phyloP scores from a whole-genome alignment of 176 grass and related monocot genomes.

The Eleusine indica region DNA sequence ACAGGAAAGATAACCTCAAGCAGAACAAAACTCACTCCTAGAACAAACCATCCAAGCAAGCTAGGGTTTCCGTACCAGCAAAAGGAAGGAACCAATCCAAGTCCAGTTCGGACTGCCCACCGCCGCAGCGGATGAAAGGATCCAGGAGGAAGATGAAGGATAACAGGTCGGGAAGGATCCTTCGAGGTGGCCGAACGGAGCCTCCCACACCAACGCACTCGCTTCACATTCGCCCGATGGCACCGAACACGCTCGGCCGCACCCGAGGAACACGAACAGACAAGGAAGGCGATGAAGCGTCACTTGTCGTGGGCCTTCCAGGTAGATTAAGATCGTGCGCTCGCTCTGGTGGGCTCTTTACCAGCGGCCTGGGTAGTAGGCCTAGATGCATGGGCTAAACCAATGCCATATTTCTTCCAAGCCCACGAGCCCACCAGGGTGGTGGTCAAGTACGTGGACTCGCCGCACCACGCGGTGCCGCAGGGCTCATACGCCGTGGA shows the following conservation, averaged over 20 bases:
- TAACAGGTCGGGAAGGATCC: neutral
- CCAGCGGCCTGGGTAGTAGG: no score
- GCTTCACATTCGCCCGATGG: neutral
- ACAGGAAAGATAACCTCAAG: neutral
- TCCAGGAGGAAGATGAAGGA: neutral
- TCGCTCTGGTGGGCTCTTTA: no score
- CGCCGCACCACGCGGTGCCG: slow-evolving; percentile 55
- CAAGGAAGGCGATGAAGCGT: neutral
- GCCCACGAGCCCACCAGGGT: no score
- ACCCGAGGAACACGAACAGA: neutral
- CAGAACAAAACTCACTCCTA: neutral
- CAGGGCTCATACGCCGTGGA: slow-evolving; percentile 47
- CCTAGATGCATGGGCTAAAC: no score
- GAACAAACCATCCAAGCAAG: neutral
- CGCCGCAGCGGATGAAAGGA: neutral
- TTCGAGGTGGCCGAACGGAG: neutral
- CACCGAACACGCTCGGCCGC: neutral
- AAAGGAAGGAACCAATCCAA: neutral
- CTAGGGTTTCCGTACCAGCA: neutral
- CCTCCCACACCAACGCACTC: neutral
- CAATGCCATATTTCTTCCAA: no score
- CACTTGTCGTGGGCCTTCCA: neutral
- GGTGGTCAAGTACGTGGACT: slow-evolving; percentile 65
- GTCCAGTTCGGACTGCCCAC: no score
- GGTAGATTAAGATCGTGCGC: neutral